Percentiles rank a stretch among this genome's conserved stretches.
These are phyloP conservation scores for Aspergillus uvarum DNA, from an alignment of 2,329 filamentous ascomycete species.

Conservation along the genomic window DNA sequence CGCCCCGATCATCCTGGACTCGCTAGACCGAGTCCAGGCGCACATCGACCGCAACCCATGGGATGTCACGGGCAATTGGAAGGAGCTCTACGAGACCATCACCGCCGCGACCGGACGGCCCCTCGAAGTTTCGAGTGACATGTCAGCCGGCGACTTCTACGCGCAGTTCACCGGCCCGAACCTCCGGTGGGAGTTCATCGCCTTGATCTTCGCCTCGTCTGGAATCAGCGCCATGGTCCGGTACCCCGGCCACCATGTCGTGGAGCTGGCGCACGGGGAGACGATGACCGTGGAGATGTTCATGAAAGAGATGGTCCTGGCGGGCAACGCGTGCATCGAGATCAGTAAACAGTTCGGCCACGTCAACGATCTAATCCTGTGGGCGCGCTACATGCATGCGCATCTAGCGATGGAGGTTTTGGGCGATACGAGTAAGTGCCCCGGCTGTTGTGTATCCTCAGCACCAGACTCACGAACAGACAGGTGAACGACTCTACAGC, in stretches of 20 bases:
- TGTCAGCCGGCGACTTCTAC: slow-evolving; percentile 6
- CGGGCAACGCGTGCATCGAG: slow-evolving; percentile 6
- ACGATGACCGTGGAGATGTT: slow-evolving; percentile 3
- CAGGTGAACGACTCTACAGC: not conserved
- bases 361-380: slow-evolving; percentile 5
- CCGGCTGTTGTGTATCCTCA: too few species aligned
- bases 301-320: slow-evolving; percentile 6
- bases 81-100: not conserved
- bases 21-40: not conserved
- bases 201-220: not conserved
- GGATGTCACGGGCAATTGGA: not conserved
- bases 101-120: not conserved
- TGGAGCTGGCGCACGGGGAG: not conserved
- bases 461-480: not conserved
- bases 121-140: not conserved
- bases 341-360: slow-evolving; percentile 6
- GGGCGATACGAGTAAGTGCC: slow-evolving; percentile 5
- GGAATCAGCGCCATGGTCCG: slow-evolving; percentile 2
- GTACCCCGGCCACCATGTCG: not conserved
- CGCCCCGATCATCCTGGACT: not conserved
- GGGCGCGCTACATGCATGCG: not conserved
- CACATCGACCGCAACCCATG: not conserved
- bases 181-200: slow-evolving; percentile 11
- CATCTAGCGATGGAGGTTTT: not conserved
- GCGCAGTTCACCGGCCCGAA: slow-evolving; percentile 2